These are phyloP conservation scores for Acephala macrosclerotiorum DNA, from an alignment of 2,329 filamentous ascomycete genomes.

Conservation along the genomic window DNA sequence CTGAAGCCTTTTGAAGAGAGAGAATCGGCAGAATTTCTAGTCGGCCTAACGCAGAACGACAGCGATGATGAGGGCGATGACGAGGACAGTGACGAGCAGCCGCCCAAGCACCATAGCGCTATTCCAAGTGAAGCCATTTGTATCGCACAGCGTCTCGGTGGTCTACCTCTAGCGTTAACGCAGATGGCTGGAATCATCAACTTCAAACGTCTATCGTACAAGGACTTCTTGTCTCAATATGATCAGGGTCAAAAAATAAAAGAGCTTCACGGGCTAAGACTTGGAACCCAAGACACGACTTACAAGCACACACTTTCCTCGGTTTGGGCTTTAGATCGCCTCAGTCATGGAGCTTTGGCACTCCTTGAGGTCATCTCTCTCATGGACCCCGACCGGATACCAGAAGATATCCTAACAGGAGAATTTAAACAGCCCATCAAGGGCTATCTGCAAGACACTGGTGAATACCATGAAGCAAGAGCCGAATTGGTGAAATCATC, in stretches of 20 bases:
- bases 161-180: slow-evolving; percentile 21
- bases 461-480: slow-evolving; percentile 35
- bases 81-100: no score
- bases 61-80: background rate
- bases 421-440: background rate
- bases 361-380: background rate
- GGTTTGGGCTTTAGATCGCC: background rate
- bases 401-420: background rate
- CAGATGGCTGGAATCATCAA: slow-evolving; percentile 23
- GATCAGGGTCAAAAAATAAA: background rate
- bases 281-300: background rate
- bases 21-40: slow-evolving; percentile 1
- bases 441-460: background rate
- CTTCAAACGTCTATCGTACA: slow-evolving; percentile 8
- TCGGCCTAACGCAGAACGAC: slow-evolving; percentile 19
- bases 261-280: background rate
- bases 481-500: slow-evolving; percentile 39
- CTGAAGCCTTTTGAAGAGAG: slow-evolving; percentile 1
- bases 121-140: background rate
- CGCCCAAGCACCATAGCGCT: background rate
- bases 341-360: background rate
- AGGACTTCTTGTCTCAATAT: slow-evolving; percentile 11
- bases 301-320: background rate
- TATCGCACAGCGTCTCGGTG: slow-evolving; percentile 4
- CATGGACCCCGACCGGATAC: slow-evolving; percentile 8